phyloP scores from a whole-genome alignment of 352 stramenopile species.

The Pythium phragmitis region DNA sequence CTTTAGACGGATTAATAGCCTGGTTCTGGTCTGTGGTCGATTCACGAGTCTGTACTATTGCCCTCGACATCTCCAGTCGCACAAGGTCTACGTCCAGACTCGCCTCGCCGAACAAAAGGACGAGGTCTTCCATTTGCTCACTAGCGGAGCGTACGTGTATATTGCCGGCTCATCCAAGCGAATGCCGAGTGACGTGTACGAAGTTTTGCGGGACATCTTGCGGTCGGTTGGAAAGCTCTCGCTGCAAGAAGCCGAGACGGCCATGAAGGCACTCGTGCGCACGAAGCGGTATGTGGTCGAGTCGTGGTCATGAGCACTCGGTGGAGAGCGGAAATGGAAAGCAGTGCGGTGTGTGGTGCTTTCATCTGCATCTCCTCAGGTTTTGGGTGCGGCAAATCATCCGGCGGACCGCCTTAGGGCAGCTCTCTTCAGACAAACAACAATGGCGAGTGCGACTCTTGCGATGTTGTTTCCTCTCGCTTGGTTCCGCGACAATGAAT shows the following conservation, averaged over 20 bases:
- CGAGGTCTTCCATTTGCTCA: conserved; percentile 62
- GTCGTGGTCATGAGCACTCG: conserved; percentile 56
- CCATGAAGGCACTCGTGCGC: conserved; percentile 73
- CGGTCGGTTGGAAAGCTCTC: conserved; percentile 71
- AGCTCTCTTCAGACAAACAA: no score
- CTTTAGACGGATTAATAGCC: not conserved
- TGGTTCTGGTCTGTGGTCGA: not conserved
- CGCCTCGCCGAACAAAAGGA: conserved; percentile 82
- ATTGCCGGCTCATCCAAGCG: conserved; percentile 90
- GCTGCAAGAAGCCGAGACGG: conserved; percentile 55
- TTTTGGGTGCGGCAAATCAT: no score
- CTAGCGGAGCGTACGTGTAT: conserved; percentile 72
- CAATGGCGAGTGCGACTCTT: no score
- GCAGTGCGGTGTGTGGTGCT: no score
- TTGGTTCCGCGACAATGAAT: no score
- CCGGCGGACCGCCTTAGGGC: no score
- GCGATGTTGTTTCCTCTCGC: no score
- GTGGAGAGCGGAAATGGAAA: no score
- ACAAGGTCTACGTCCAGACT: conserved; percentile 93
- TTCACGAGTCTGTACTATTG: not conserved
- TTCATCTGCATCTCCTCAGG: no score
- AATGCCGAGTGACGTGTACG: conserved; percentile 91
- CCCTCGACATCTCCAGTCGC: conserved; percentile 27
- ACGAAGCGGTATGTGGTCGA: conserved; percentile 86
- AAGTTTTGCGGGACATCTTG: conserved; percentile 86